Base-by-base conservation (phyloP, 768 basidiomycete species). In the Candolleomyces eurysporus region DNA sequence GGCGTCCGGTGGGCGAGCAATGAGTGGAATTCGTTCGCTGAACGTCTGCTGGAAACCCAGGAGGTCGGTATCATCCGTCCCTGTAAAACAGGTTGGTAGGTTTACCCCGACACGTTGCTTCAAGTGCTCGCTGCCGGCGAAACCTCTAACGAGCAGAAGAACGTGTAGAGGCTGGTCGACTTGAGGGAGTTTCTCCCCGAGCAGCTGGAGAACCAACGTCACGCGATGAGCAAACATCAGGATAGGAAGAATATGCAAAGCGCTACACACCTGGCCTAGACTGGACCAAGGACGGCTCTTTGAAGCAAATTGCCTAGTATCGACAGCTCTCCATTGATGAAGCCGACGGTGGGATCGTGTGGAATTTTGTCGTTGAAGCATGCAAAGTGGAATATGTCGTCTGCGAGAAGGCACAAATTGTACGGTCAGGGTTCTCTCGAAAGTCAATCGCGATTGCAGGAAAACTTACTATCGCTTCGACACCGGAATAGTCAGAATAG, bases 361-460 rank as follows among this genome's bases (percentile, higher is more conserved):
- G 88, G 86, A 69, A 93, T 91, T 65, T 91, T 87, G 16, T 88
- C 86, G 64, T 95, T 94, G 80, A 95, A 95, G 72, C 91, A 94
- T 40, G 87, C 93, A 73, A 94, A 95, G 71, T 91, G 86, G 76
- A 94, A 94, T 78, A 87, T 88, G 58, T 84, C 88, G 30, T 88
- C 92, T 94, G 42, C 13, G 42, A 43, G 11, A 43, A n/a, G 26
- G 26, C 26, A 26, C 26, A 4, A 26, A 26, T 26, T 26, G 26
- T 26, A 26, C 26, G 26, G 3, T 26, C 26, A 26, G 26, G 26
- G 26, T 26, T 26, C 26, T 4, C 26, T 26, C 26, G 26, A 26
- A 26, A 26, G 26, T 26, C 26, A 26, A 26, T 26, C 26, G 26
- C 26, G 26, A 26, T 26, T 26, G 26, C 26, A n/a, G 42, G n/a